Base-by-base conservation (phyloP, 2,329 filamentous ascomycete genomes). In the Arthroderma uncinatum region DNA sequence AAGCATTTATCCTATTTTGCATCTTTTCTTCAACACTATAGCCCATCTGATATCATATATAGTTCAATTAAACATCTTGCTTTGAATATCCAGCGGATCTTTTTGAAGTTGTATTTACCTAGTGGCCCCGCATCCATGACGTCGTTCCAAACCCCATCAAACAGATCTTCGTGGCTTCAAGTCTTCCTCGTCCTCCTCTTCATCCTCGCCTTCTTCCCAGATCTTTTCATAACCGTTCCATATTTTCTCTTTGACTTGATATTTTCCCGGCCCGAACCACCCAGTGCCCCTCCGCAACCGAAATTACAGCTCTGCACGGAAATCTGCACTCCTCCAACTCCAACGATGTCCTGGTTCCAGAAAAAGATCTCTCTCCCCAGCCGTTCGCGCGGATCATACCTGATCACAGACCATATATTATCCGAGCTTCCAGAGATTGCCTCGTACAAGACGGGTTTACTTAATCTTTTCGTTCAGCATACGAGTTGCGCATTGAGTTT, bases 401-500 rank as follows among this genome's bases (percentile, higher is more conserved):
- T 97, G 59, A 80, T 97, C 66, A 96, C 92, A 54, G 83, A 91
- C 70, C 78, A 85, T 55, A 80, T 97, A 57, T 64, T 82, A 25
- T 76, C 78, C 53, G 77, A 83, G 59, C 75, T 97, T 0, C 91
- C 92, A 2, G 90, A 96, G 73, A 81, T 97, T 62, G 78, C 79
- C 59, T 71, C 82, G 63, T 95, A 95, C 80, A 92, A 92, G 71
- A 82, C 93, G 64, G 90, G 90, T 47, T 74, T 95, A 60, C 76
- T 97, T 61, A 84, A 95, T 70, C 79, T 98, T 50, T 98, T 97
- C 71, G 80, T 97, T 56, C 92, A 98, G 74, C 93, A 98, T 74
- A 98, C 93, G 4, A 89, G 84, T 67, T 95, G 90, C 73, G 93
- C 87, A 10, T 79, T 98, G 55, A 88, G 83, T 59, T 76, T 98